phyloP scores from a whole-genome alignment of 148 eudicot species.

The Amaranthus palmeri region DNA sequence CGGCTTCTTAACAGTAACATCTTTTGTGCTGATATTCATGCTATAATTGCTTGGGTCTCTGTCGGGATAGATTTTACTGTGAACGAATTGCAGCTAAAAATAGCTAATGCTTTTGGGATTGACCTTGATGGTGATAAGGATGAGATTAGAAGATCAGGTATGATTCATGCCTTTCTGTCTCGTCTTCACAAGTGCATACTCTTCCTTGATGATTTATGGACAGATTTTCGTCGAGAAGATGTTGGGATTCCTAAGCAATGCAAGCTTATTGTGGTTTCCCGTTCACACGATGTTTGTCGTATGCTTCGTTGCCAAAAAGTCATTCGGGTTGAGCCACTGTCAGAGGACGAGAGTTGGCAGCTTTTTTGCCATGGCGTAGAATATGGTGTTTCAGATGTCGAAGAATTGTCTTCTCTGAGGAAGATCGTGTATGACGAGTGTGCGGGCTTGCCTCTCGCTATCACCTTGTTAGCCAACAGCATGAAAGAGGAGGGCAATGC shows the following conservation, averaged over 20 bases:
- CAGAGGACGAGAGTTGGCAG: constrained; percentile 14
- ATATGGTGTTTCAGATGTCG: not conserved
- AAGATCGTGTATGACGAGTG: constrained; percentile 4
- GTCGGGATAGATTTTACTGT: constrained; percentile 11
- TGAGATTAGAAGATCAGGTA: constrained; percentile 17
- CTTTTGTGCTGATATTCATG: not conserved
- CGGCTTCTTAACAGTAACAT: not conserved
- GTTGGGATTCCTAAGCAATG: constrained; percentile 22
- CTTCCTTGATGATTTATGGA: constrained; percentile 23
- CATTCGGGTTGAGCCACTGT: constrained; percentile 12
- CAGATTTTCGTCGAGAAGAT: constrained; percentile 11
- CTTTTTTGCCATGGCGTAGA: constrained; percentile 3
- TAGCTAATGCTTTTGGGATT: constrained; percentile 5
- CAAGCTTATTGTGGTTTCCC: constrained; percentile 14
- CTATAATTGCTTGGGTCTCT: constrained; percentile 15
- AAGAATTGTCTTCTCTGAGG: not conserved
- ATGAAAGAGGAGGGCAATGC: constrained; percentile 5
- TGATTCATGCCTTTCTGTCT: constrained; percentile 8
- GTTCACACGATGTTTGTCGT: constrained; percentile 14
- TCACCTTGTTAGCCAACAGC: constrained; percentile 3
- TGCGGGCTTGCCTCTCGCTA: constrained; percentile 25
- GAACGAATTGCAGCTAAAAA: constrained; percentile 10
- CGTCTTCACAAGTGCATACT: not conserved
- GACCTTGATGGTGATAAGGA: constrained; percentile 17
- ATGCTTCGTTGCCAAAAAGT: constrained; percentile 17